Base-by-base conservation (phyloP, 2,329 filamentous ascomycete species). In the Fusarium hostae region DNA sequence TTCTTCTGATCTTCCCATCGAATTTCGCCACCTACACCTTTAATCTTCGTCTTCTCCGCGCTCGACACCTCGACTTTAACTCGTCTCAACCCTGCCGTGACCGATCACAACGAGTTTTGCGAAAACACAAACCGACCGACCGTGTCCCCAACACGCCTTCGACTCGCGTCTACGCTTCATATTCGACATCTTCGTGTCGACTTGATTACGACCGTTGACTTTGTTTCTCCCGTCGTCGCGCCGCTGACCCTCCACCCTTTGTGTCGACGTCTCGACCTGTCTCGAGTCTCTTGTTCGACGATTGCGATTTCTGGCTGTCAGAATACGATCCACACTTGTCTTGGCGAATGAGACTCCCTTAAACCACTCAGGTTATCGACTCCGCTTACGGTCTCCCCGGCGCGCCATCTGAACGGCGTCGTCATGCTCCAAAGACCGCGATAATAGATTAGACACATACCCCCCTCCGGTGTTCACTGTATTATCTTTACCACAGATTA, bases 401-500 rank as follows among this genome's bases (percentile, higher is more conserved):
- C 79, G 81, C 81, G 81, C 84, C 81, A 84, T 80, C 77, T 78
- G 74, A 77, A 81, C 80, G 82, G 84, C 86, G 84, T 83, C 86
- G 87, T 87, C 86, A 90, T 90, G 88, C 86, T 83, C 83, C 81
- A 84, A 85, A 84, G 82, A 84, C 81, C 81, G 80, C 82, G 80
- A 81, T 84, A 80, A 81, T 89, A 87, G 86, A 80, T 76, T 80
- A 78, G 77, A 78, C 76, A 80, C 79, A 78, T 81, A 82, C 78
- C 77, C 70, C 77, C 75, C 78, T 77, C 78, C 32, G 77, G 78
- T 78, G 74, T 75, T 78, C 69, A 75, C 74, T 68, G 60, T 76
- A 81, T 79, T 78, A 80, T 81, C 83, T 80, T 80, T 77, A 80
- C 72, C 74, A 58, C 83, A 85, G 85, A 90, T 86, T 88, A 90